phyloP scores from a whole-genome alignment of 805 yeast species.

The Cyberlindnera sargentensis region DNA sequence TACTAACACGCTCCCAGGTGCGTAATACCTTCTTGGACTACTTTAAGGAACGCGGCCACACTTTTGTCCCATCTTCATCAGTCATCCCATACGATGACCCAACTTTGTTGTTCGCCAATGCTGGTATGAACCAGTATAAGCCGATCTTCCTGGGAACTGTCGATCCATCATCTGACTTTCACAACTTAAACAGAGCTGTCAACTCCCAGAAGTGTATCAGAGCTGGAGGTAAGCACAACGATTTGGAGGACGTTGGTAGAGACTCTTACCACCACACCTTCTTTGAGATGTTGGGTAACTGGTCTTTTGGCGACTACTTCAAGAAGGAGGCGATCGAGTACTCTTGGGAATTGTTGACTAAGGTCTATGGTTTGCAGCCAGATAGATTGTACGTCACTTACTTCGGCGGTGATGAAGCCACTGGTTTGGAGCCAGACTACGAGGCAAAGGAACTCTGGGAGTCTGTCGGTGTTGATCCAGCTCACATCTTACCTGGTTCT shows the following conservation, averaged over 20 bases:
- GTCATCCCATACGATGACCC: slow-evolving; percentile 98
- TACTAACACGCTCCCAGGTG: slow-evolving; percentile 31
- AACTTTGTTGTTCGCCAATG: slow-evolving; percentile 91
- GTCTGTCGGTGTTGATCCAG: slow-evolving; percentile 81
- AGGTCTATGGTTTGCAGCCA: slow-evolving; percentile 70
- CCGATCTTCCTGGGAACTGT: slow-evolving; percentile 97
- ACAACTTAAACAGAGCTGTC: slow-evolving; percentile 77
- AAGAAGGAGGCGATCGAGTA: slow-evolving; percentile 84
- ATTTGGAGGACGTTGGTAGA: slow-evolving; percentile 96
- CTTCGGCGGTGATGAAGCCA: slow-evolving; percentile 84
- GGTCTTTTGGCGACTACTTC: slow-evolving; percentile 99
- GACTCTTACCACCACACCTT: slow-evolving; percentile 98
- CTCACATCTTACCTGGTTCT: slow-evolving; percentile 88
- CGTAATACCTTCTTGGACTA: slow-evolving; percentile 82
- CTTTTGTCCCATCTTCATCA: slow-evolving; percentile 85
- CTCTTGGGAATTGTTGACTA: slow-evolving; percentile 89
- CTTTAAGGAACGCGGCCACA: slow-evolving; percentile 65
- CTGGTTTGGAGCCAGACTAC: slow-evolving; percentile 85
- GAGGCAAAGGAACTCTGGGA: slow-evolving; percentile 90
- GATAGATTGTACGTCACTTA: slow-evolving; percentile 90
- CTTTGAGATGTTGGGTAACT: slow-evolving; percentile 98
- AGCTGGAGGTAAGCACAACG: slow-evolving; percentile 99
- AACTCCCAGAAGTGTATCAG: slow-evolving; percentile 98
- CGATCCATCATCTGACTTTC: slow-evolving; percentile 87
- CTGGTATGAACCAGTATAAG: slow-evolving; percentile 99